Evolutionary conservation across 768 basidiomycete species (phyloP), one percentile per base, ranked within the genome.

Genomic region (Chalciporus pseudorubinellus): DNA sequence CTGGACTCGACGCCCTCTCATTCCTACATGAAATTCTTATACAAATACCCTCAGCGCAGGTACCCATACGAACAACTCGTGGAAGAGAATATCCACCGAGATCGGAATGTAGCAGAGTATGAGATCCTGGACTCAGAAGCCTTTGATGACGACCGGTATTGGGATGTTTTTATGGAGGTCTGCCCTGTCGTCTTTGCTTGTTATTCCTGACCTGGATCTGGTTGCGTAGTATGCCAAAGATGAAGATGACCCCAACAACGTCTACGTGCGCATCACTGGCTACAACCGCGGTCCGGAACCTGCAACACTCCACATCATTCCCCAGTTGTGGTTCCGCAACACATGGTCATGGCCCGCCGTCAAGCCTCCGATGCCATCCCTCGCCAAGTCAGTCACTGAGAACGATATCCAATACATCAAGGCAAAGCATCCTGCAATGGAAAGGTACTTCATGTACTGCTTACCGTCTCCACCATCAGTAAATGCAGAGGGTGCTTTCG

Each of bases 1-100:
- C 82, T 99, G 54, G 97, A 98, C 69, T 95, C 92, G 33, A 98
- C 97, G 1, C 97, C 97, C 33, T 98, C 97, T 2, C 97, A 99
- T 64, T 97, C 95, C 6, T 99, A 98, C 79, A 98, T 99, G 97
- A 99, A 99, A 70, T 98, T 92, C 71, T 74, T 98, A 50, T 99
- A 99, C 82, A 99, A 99, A 69, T 99, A 99, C 61, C 95, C 97
- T 12, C 97, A 99, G 68, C 77, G 84, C 60, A 76, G 79, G 29
- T 99, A 81, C 70, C 97, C 97, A 1, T 99, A 99, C 70, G 95
- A 98, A 63, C 83, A 95, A 54, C 83, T 99, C 48, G 88, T 97
- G 12, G 71, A 76, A 41, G 94, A 99, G 73, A 95, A 87, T 65
- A 74, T 82, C 62, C 81, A 86, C 59, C 79, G 97, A 42, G 82